Conservation (phyloP, 176 grass and related monocot species). For the Avena sativa region DNA sequence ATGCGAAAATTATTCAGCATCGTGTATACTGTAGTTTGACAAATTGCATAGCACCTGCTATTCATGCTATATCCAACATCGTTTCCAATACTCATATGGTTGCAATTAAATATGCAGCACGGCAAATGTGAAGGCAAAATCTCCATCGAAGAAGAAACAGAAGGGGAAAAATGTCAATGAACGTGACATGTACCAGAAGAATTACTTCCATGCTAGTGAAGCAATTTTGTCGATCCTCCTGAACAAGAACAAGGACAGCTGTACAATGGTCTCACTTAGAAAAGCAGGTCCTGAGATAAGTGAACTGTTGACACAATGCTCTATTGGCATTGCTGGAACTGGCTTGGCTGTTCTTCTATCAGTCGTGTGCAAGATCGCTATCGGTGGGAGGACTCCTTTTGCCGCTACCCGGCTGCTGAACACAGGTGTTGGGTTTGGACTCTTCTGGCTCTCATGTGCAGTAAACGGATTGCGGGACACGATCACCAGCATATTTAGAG, state of each 20-base stretch:
- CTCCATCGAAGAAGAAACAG: conserved; percentile 75
- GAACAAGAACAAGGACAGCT: conserved; percentile 55
- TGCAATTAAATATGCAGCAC: conserved; percentile 39
- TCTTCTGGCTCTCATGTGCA: conserved; percentile 89
- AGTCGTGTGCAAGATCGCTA: conserved; percentile 71
- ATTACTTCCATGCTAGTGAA: conserved; percentile 78
- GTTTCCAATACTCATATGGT: conserved; percentile 4
- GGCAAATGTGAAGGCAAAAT: conserved; percentile 53
- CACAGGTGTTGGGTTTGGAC: conserved; percentile 78
- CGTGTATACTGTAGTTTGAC: background rate
- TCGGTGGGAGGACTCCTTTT: conserved; percentile 54
- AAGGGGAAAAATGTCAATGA: conserved; percentile 65
- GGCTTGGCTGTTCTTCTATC: conserved; percentile 88
- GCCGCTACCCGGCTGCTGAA: conserved; percentile 61
- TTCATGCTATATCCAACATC: background rate
- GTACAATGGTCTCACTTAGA: conserved; percentile 59
- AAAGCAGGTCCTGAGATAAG: conserved; percentile 71
- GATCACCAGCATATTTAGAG: conserved; percentile 56
- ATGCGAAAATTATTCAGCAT: background rate
- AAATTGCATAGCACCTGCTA: background rate
- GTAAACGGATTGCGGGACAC: conserved; percentile 77
- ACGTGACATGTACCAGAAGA: conserved; percentile 69
- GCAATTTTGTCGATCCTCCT: conserved; percentile 80
- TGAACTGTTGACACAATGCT: conserved; percentile 79
- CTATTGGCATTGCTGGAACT: conserved; percentile 85